Percentiles rank a stretch among this genome's conserved stretches.
Evolutionary conservation across 371 early-diverging fungal species (phyloP).

Genomic region (Saksenaea vasiformis): DNA sequence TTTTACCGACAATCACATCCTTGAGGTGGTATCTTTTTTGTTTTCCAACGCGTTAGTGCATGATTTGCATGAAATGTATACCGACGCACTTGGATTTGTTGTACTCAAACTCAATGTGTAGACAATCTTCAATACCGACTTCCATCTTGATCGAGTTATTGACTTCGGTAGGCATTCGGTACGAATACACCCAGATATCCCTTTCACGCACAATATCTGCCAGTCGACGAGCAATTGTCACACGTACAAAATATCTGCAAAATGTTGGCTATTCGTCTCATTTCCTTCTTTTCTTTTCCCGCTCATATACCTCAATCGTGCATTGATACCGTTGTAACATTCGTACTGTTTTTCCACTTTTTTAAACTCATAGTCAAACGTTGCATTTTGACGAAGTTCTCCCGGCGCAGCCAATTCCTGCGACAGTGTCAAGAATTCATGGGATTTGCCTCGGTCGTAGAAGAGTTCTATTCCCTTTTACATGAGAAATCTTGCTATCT

Average conservation of each 20-base stretch:
- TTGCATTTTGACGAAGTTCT: slow-evolving; percentile 73
- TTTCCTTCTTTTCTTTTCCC: background rate
- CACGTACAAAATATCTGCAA: slow-evolving; percentile 82
- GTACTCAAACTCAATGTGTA: slow-evolving; percentile 95
- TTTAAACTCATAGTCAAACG: slow-evolving; percentile 89
- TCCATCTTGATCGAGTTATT: slow-evolving; percentile 95
- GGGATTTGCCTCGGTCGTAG: slow-evolving; percentile 93
- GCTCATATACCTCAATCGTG: slow-evolving; percentile 70
- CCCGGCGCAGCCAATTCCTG: slow-evolving; percentile 91
- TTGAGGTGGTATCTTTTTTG: slow-evolving; percentile 82
- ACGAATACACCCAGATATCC: slow-evolving; percentile 92
- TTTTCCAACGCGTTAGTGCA: background rate
- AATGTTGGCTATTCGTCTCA: background rate
- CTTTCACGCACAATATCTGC: slow-evolving; percentile 72
- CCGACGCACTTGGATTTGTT: slow-evolving; percentile 82
- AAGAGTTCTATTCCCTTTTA: slow-evolving; percentile 72
- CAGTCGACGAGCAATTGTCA: slow-evolving; percentile 78
- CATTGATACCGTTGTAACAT: slow-evolving; percentile 89
- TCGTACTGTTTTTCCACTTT: slow-evolving; percentile 93
- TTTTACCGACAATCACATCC: slow-evolving; percentile 98
- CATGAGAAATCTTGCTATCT: background rate
- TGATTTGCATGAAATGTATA: background rate
- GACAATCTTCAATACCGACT: slow-evolving; percentile 94
- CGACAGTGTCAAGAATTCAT: slow-evolving; percentile 87
- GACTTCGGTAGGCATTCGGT: slow-evolving; percentile 82